Base-by-base conservation (phyloP, 2,329 filamentous ascomycete species). In the Fusarium illudens region DNA sequence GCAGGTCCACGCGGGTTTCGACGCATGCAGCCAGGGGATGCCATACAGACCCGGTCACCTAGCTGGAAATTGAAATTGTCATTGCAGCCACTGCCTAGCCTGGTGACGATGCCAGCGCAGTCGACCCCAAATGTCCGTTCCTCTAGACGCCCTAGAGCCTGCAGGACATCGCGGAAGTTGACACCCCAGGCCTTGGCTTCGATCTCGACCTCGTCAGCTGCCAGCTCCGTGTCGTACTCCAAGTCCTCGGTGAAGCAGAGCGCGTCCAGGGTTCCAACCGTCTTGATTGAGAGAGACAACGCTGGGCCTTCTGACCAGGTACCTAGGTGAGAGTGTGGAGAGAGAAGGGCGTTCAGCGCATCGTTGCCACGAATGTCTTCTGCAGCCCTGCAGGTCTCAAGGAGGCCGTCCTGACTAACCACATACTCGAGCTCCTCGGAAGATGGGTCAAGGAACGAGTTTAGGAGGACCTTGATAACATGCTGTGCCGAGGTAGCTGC, bases 81-180 rank as follows among this genome's bases (percentile, higher is more conserved):
- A 9, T 34, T 34, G 32, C 32, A 34, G 32, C 32, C 32, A 34
- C 32, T 34, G 32, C 32, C 32, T 7, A 34, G 15, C 8, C 32
- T 34, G 32, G 32, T 34, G 32, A 65, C 49, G 8, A 56, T 20
- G 30, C 62, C 62, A 5, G 33, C 42, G 22, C 58, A 62, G 8
- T 65, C 62, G 20, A 22, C 17, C 6, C 59, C 62, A 13, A 62
- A 30, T 8, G 32, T 50, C 12, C 44, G 22, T n/a, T 58, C 55
- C 3, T 32, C 32, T 13, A 59, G 12, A 15, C 62, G 54, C 3
- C 59, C 63, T 10, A 48, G 59, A 29, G 36, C 51, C 29, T 62
- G 25, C 55, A 65, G 44, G 10, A 62, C 52, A n/a, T 65, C 63
- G 13, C 51, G 49, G 51, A 62, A 65, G 59, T 65, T 65, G 27